These are phyloP conservation scores for Lentinula sp. DNA, from an alignment of 768 basidiomycete species.

Conservation along the genomic window DNA sequence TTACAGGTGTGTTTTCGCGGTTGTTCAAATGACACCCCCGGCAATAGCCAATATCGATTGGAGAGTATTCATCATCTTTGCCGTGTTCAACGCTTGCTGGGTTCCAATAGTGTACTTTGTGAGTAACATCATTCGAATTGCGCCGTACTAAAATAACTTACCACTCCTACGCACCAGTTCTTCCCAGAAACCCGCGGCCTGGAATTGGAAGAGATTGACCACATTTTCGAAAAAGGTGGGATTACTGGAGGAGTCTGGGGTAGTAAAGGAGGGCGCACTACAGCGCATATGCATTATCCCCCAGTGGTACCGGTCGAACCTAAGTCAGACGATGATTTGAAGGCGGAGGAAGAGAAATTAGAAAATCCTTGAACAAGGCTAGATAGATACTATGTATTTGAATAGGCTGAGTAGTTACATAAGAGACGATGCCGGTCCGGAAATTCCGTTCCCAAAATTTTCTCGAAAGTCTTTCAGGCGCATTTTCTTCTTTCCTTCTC, in stretches of 20 bases:
- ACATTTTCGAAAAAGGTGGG: constrained; percentile 34
- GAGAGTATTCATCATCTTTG: constrained; percentile 40
- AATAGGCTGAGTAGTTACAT: background rate
- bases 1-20: constrained; percentile 27
- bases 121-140: background rate
- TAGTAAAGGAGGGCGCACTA: constrained; percentile 26
- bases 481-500: background rate
- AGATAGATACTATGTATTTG: background rate
- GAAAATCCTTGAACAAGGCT: background rate
- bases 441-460: background rate
- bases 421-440: background rate
- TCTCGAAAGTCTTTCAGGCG: background rate
- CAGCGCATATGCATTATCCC: constrained; percentile 12
- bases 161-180: constrained; percentile 11
- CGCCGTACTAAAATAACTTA: constrained; percentile 7
- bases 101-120: constrained; percentile 26
- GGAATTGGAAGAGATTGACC: constrained; percentile 32
- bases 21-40: constrained; percentile 35
- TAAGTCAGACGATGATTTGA: background rate
- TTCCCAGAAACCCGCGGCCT: constrained; percentile 31
- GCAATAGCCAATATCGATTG: constrained; percentile 37
- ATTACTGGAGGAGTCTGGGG: constrained; percentile 34
- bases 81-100: constrained; percentile 37
- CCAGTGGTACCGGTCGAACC: background rate
- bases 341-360: background rate